Conservation (phyloP, 345 rosid genomes). For the Lepidium didymum region DNA sequence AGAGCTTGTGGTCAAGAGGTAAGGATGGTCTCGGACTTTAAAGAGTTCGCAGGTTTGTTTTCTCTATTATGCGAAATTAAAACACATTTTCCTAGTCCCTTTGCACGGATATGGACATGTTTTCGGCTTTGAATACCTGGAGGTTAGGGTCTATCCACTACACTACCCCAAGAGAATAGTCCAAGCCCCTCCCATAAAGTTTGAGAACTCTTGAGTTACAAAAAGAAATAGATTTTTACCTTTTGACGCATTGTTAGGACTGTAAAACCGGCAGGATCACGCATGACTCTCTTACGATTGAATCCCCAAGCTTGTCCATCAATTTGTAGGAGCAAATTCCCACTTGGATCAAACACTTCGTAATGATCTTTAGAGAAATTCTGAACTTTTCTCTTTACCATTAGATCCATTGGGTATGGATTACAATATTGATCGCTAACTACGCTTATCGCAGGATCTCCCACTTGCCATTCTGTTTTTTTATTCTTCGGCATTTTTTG, state of each 20-base stretch:
- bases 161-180: no score
- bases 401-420: constrained; percentile 51
- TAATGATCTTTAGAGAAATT: constrained; percentile 35
- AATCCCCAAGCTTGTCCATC: constrained; percentile 62
- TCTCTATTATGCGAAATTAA: no score
- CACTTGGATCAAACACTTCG: constrained; percentile 48
- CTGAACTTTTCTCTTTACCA: constrained; percentile 52
- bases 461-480: constrained; percentile 31
- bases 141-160: no score
- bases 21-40: no score
- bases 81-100: no score
- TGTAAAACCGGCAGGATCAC: constrained; percentile 68
- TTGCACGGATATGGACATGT: no score
- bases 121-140: no score
- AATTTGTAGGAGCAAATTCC: constrained; percentile 57
- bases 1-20: no score
- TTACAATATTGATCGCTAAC: constrained; percentile 51
- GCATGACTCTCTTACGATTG: constrained; percentile 43
- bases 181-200: no score
- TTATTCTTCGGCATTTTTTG: constrained; percentile 25
- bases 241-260: constrained; percentile 53
- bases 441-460: constrained; percentile 40
- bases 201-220: no score
- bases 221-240: constrained; percentile 36
- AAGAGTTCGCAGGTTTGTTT: no score